These are phyloP conservation scores for Populus hybrid DNA, from an alignment of 441 rosid genomes.

Conservation along the genomic window DNA sequence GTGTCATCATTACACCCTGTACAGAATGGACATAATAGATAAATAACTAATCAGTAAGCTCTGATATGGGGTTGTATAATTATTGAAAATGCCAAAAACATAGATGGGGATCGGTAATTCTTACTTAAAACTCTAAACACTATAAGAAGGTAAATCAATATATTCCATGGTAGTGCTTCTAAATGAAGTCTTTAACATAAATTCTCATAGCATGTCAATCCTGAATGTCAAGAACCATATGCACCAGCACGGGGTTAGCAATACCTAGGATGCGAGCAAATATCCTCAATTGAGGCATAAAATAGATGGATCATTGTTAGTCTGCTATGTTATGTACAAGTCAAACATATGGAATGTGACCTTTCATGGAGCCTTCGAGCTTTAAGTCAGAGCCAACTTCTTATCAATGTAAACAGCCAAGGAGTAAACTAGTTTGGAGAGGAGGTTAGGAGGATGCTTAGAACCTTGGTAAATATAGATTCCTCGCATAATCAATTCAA, in stretches of 20 bases:
- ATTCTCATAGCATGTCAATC: background rate
- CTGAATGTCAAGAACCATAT: background rate
- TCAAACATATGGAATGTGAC: background rate
- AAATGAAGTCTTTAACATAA: background rate
- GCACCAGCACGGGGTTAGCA: background rate
- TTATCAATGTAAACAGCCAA: background rate
- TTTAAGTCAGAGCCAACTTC: background rate
- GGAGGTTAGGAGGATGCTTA: background rate
- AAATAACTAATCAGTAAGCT: slow-evolving; percentile 11
- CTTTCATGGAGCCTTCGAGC: background rate
- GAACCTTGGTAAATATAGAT: background rate
- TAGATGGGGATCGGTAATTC: background rate
- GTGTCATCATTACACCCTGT: slow-evolving; percentile 99
- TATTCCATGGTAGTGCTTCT: background rate
- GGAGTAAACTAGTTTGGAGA: background rate
- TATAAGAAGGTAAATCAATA: slow-evolving; percentile 1
- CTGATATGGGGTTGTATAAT: background rate
- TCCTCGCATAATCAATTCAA: background rate
- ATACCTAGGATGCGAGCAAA: background rate
- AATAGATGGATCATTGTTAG: background rate
- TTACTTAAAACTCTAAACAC: background rate
- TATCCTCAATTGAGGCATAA: background rate
- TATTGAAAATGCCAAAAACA: background rate
- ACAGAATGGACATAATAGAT: slow-evolving; percentile 22
- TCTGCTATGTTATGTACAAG: background rate